A percentile compares a stretch with the other conserved stretches of the same genome.
Conservation (phyloP, 2,329 filamentous ascomycete species). For the Alternaria metachromatica region DNA sequence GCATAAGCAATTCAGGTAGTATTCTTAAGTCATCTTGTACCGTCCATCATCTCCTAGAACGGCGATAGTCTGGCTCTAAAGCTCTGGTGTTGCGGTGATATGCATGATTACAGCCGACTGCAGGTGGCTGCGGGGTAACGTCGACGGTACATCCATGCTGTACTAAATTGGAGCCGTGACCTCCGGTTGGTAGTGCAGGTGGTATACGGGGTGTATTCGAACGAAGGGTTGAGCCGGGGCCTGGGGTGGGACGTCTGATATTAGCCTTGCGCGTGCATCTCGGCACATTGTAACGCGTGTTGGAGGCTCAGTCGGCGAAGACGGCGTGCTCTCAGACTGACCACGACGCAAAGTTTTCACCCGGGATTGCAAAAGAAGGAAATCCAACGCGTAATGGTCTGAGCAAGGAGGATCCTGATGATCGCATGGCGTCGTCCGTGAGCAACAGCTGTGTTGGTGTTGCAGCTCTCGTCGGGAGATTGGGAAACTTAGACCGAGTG, state of each 20-base stretch:
- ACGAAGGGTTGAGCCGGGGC: constrained; percentile 1
- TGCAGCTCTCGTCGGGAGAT: background rate
- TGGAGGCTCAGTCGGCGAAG: background rate
- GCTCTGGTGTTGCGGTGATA: constrained; percentile 3
- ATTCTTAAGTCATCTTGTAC: background rate
- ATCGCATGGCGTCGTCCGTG: background rate
- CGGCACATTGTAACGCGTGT: background rate
- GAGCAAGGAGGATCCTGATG: background rate
- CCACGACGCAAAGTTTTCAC: background rate
- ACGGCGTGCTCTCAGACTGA: background rate
- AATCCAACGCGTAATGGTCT: background rate
- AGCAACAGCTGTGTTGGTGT: background rate
- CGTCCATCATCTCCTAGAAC: constrained; percentile 2
- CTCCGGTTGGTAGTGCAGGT: constrained; percentile 3
- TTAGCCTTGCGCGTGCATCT: constrained; percentile 3
- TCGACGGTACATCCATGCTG: constrained; percentile 10
- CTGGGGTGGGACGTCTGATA: background rate
- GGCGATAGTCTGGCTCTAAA: constrained; percentile 1
- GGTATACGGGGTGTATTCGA: background rate
- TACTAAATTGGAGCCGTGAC: background rate
- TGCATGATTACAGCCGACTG: constrained; percentile 4
- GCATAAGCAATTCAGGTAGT: background rate
- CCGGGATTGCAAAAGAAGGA: background rate
- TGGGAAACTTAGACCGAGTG: background rate
- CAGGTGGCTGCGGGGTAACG: constrained; percentile 21